Conservation (phyloP, 2,329 filamentous ascomycete species). For the Apiospora sp. region DNA sequence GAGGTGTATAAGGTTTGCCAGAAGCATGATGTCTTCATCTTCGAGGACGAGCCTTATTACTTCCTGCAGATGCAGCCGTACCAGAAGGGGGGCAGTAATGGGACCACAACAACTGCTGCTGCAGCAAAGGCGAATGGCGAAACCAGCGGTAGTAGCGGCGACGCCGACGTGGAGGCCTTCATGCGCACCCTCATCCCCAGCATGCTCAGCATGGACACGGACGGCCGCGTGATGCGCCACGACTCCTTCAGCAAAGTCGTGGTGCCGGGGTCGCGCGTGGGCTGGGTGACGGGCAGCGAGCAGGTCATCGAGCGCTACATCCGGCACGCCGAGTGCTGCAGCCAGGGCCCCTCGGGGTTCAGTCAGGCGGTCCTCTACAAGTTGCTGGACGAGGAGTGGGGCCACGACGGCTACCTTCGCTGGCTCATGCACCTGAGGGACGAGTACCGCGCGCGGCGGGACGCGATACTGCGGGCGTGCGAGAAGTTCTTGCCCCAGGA, state of each 20-base stretch:
- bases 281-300: conserved; percentile 89
- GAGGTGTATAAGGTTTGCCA: conserved; percentile 80
- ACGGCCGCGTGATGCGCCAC: conserved; percentile 88
- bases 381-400: conserved; percentile 92
- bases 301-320: conserved; percentile 85
- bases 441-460: conserved; percentile 81
- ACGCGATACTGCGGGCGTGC: conserved; percentile 81
- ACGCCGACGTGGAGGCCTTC: conserved; percentile 74
- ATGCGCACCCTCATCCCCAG: conserved; percentile 76
- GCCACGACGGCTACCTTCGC: conserved; percentile 85
- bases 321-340: conserved; percentile 82
- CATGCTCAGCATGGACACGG: conserved; percentile 80
- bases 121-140: conserved; percentile 40
- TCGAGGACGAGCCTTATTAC: conserved; percentile 96
- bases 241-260: conserved; percentile 96
- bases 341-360: conserved; percentile 86
- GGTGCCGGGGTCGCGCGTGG: conserved; percentile 79
- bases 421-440: conserved; percentile 86
- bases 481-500: conserved; percentile 77
- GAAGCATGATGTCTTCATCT: conserved; percentile 85
- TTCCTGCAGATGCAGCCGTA: conserved; percentile 90
- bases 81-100: conserved; percentile 36
- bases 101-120: background rate
- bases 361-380: conserved; percentile 87
- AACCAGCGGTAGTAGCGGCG: conserved; percentile 60